Base-by-base conservation (phyloP, 202 grass and related monocot genomes). In the Setaria italica region DNA sequence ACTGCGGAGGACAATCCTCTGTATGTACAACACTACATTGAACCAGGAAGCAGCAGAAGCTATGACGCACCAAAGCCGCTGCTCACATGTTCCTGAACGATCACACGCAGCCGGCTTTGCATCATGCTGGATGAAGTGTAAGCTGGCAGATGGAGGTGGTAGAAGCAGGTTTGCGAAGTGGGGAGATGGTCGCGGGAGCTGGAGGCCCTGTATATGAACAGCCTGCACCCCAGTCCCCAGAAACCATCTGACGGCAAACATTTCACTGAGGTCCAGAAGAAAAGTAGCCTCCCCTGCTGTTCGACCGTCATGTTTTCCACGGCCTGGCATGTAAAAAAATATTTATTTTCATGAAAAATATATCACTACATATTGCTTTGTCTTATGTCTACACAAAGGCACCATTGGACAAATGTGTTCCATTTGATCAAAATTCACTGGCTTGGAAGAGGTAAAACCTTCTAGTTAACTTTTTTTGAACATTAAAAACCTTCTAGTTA, bases 211-310 rank as follows among this genome's bases (percentile, higher is more conserved):
- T 59, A 85, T 83, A 96, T 91, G 70, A 49, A 69, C 79, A 91
- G 19, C 82, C 62, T 80, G 30, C 68, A 83, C 8, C 45, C 57
- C 48, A 91, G 50, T 25, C 89, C 91, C 32, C 33, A 13, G 47
- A 96, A 96, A 63, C 91, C 87, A 41, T 93, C 89, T 2, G 77
- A 84, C 2, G 94, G 91, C 70, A 96, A 79, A 47, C 82, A 93
- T 49, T 88, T 87, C 63, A 96, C 59, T 4, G 91, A 90, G 4
- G 94, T 96, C 94, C 91, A 96, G 76, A 96, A 96, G 72, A 91
- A 96, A 57, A 96, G 82, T 11, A 95, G 71, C 47, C 80, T 62
- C 39, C 87, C 81, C 20, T 81, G 85, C 68, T 86, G 85, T 57
- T 96, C 91, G 54, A 48, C 63, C 3, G 76, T 81, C 94, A 96